Conservation (phyloP, 768 basidiomycete genomes). For the Tulasnella sp. region DNA sequence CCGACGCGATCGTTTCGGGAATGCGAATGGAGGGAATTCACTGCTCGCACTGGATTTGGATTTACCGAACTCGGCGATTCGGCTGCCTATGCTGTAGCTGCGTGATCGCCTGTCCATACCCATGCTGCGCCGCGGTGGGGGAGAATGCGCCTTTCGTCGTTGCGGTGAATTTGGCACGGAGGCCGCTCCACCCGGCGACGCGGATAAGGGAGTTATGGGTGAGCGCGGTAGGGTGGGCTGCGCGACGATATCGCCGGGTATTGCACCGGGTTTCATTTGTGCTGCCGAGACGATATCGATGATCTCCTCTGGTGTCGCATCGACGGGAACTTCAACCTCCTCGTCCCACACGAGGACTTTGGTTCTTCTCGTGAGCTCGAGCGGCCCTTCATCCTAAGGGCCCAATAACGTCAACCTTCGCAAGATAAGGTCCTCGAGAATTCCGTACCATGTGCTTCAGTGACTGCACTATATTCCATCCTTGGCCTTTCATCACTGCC, state of each 20-base stretch:
- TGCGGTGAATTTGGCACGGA: slow-evolving; percentile 23
- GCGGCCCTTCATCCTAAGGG: slow-evolving; percentile 75
- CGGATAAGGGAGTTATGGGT: not conserved
- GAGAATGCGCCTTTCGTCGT: not conserved
- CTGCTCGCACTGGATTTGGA: slow-evolving; percentile 7
- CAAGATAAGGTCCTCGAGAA: not conserved
- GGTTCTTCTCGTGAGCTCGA: slow-evolving; percentile 80
- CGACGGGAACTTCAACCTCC: slow-evolving; percentile 61
- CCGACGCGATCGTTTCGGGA: slow-evolving; percentile 69
- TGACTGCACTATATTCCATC: slow-evolving; percentile 84
- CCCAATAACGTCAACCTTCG: not conserved
- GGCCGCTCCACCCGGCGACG: not conserved
- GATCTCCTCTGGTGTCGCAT: slow-evolving; percentile 26
- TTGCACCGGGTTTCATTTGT: slow-evolving; percentile 32
- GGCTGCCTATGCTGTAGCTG: slow-evolving; percentile 24
- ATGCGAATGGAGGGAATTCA: slow-evolving; percentile 42
- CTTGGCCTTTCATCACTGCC: slow-evolving; percentile 91
- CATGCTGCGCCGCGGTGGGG: not conserved
- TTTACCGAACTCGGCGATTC: slow-evolving; percentile 19
- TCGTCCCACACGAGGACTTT: slow-evolving; percentile 85
- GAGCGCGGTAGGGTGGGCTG: not conserved
- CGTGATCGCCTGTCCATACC: slow-evolving; percentile 3
- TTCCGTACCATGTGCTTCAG: slow-evolving; percentile 64
- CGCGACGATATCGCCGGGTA: slow-evolving; percentile 14
- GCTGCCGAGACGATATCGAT: slow-evolving; percentile 26